Conservation (phyloP, 2,329 filamentous ascomycete species). For the Aspergillus niger region DNA sequence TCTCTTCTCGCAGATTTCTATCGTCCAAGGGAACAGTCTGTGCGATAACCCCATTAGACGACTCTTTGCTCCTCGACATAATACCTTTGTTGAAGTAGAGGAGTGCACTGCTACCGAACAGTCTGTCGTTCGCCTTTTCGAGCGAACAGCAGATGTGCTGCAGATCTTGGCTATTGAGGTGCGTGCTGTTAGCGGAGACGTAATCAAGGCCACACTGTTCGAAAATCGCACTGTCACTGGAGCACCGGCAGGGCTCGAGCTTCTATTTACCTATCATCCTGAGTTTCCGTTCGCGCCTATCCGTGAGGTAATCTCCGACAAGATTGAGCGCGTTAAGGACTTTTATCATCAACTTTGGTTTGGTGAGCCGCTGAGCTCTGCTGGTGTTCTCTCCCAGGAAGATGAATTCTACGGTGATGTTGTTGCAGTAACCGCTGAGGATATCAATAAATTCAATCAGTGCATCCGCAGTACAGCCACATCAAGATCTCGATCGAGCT, state of each 20-base stretch:
- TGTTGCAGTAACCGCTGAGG: neutral
- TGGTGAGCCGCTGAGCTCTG: neutral
- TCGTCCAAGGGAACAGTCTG: slow-evolving; percentile 1
- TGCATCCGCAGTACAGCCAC: neutral
- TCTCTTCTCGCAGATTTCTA: neutral
- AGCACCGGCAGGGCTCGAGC: neutral
- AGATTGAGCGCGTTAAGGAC: neutral
- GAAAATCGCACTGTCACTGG: neutral
- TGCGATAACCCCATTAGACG: slow-evolving; percentile 1
- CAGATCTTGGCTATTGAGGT: neutral
- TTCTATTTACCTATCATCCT: neutral
- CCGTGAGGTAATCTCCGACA: neutral
- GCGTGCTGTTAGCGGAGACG: neutral
- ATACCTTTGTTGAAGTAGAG: slow-evolving; percentile 4
- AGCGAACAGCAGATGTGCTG: neutral
- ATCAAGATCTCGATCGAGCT: neutral
- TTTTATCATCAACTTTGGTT: slow-evolving; percentile 2
- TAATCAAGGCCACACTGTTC: neutral
- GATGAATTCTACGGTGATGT: neutral
- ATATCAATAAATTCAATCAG: neutral
- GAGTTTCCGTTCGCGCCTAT: neutral
- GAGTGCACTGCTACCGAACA: neutral
- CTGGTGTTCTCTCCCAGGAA: neutral
- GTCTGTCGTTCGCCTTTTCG: neutral
- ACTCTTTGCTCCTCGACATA: slow-evolving; percentile 1